Evolutionary conservation across 2,329 filamentous ascomycete species (phyloP).

Genomic region (Calonectria naviculata): DNA sequence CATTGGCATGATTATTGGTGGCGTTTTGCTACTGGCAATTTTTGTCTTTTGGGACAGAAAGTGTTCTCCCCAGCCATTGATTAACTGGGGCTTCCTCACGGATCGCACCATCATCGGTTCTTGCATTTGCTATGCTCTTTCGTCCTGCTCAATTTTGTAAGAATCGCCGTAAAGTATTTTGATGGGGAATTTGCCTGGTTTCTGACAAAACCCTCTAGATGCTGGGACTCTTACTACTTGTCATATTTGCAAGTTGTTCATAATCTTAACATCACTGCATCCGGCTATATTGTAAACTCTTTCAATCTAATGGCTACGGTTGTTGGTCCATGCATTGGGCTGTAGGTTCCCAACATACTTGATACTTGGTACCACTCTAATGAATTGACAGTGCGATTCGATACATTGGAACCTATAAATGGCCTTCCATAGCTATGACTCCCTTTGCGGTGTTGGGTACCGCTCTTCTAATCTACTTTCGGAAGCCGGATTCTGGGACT

Average conservation of each 20-base stretch:
- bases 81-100: conserved; percentile 26
- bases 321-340: conserved; percentile 57
- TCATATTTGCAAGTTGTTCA: conserved; percentile 63
- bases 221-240: conserved; percentile 61
- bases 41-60: conserved; percentile 67
- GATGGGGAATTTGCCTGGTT: no score
- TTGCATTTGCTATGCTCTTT: conserved; percentile 25
- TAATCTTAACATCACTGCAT: conserved; percentile 48
- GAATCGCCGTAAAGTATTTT: conserved; percentile 62
- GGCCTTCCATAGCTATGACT: conserved; percentile 50
- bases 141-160: conserved; percentile 32
- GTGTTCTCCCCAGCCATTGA: conserved; percentile 30
- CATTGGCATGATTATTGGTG: conserved; percentile 62
- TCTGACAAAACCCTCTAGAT: no score
- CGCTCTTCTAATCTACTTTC: conserved; percentile 55
- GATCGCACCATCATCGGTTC: conserved; percentile 28
- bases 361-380: no score
- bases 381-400: conserved; percentile 18
- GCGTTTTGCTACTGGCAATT: conserved; percentile 56
- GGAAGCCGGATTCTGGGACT: conserved; percentile 46
- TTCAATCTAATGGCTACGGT: conserved; percentile 60
- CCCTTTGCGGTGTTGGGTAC: conserved; percentile 54
- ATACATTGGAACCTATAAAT: conserved; percentile 49
- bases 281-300: conserved; percentile 57
- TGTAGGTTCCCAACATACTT: conserved; percentile 34